Evolutionary conservation across 345 rosid species (phyloP).

Genomic region (Carallia pectinifolia): DNA sequence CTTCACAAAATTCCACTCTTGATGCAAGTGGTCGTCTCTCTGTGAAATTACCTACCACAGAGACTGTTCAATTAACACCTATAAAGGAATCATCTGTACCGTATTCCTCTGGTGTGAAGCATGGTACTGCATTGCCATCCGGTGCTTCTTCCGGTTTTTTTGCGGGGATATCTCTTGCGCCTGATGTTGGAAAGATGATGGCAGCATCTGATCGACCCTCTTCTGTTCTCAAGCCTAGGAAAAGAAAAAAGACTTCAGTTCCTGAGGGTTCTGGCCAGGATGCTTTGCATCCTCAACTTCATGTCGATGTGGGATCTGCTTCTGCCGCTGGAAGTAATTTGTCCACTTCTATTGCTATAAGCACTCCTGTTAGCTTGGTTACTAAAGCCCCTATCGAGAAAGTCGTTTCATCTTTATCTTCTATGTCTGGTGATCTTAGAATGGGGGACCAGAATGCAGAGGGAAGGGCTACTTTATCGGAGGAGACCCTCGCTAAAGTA

Average conservation of each 20-base stretch:
- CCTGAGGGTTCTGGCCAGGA: constrained; percentile 48
- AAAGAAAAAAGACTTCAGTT: constrained; percentile 63
- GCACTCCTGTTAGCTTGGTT: constrained; percentile 37
- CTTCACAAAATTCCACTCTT: constrained; percentile 61
- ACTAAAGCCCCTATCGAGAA: constrained; percentile 43
- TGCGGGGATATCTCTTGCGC: constrained; percentile 39
- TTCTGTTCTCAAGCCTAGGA: constrained; percentile 62
- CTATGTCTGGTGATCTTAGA: constrained; percentile 37
- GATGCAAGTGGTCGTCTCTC: constrained; percentile 61
- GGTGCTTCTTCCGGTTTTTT: constrained; percentile 43
- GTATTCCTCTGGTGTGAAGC: constrained; percentile 46
- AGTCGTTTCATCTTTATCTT: constrained; percentile 37
- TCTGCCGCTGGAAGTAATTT: constrained; percentile 39
- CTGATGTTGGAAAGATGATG: constrained; percentile 44
- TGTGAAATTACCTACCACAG: constrained; percentile 43
- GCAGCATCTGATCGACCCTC: constrained; percentile 51
- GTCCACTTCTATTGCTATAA: constrained; percentile 39
- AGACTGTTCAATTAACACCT: constrained; percentile 59
- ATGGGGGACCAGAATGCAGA: constrained; percentile 37
- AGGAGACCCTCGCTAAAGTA: constrained; percentile 55
- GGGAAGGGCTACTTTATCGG: constrained; percentile 50
- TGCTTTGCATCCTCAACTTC: constrained; percentile 44
- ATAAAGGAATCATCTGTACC: constrained; percentile 54
- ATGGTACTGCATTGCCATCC: constrained; percentile 36
- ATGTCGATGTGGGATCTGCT: constrained; percentile 34